Percentiles rank a stretch among this genome's conserved stretches.
Conservation (phyloP, 169 alveolate species). For the Plasmodium sp. region DNA sequence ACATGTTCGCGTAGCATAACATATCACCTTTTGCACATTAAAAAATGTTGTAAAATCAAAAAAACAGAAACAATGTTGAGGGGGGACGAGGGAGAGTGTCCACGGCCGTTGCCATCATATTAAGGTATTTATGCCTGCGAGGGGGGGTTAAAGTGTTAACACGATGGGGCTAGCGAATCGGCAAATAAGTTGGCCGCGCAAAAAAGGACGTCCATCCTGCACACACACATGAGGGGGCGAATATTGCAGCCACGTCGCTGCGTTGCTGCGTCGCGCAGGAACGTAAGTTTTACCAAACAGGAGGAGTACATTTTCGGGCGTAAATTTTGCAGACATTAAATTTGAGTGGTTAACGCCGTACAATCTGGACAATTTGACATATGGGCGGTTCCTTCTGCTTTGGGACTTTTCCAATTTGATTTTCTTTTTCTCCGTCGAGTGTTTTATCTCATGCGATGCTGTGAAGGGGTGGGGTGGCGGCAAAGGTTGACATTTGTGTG, state of each 20-base stretch:
- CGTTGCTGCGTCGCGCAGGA: not conserved
- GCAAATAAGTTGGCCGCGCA: not conserved
- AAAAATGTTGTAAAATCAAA: not conserved
- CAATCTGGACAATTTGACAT: slow-evolving; percentile 55
- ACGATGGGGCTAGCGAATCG: not conserved
- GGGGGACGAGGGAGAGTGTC: not conserved
- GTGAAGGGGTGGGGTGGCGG: not conserved
- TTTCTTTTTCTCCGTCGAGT: slow-evolving; percentile 13
- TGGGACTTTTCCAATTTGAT: slow-evolving; percentile 27
- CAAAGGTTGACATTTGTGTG: not conserved
- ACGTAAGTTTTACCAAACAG: slow-evolving; percentile 34
- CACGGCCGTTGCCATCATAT: not conserved
- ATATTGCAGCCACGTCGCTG: not conserved
- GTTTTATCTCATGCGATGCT: slow-evolving; percentile 43
- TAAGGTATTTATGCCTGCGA: slow-evolving; percentile 3
- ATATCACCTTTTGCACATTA: not conserved
- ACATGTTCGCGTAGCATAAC: not conserved
- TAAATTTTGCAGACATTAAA: slow-evolving; percentile 69
- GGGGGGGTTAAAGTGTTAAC: not conserved
- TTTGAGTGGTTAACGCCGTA: slow-evolving; percentile 66
- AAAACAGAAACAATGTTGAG: not conserved
- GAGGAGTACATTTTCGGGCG: slow-evolving; percentile 70
- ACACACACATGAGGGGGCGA: not conserved
- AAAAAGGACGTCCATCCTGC: not conserved
- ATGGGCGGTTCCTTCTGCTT: slow-evolving; percentile 23